A percentile compares a stretch with the other conserved stretches of the same genome.
Conservation (phyloP, 805 yeast genomes). For the Candida insectorum region DNA sequence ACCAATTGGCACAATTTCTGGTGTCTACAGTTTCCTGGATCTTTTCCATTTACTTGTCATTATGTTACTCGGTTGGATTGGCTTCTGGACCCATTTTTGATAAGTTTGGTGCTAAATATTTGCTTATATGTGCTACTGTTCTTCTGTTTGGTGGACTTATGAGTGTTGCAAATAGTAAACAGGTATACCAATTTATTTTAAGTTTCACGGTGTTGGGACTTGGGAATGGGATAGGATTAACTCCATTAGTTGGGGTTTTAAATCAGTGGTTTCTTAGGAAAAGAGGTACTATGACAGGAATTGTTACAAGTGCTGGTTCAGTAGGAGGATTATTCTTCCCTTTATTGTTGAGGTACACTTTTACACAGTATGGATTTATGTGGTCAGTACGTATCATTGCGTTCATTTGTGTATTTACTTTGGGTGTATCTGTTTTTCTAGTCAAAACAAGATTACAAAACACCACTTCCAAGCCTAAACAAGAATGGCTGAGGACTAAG, state of each 20-base stretch:
- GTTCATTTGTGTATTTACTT: slow-evolving; percentile 23
- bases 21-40: slow-evolving; percentile 59
- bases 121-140: slow-evolving; percentile 41
- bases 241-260: slow-evolving; percentile 58
- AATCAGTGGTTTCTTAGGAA: slow-evolving; percentile 62
- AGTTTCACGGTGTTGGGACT: slow-evolving; percentile 54
- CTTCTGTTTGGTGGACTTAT: slow-evolving; percentile 48
- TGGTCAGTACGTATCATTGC: slow-evolving; percentile 57
- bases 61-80: slow-evolving; percentile 47
- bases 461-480: no score
- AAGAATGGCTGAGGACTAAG: no score
- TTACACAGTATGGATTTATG: slow-evolving; percentile 46
- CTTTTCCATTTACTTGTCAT: slow-evolving; percentile 52
- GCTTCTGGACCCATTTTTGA: slow-evolving; percentile 63
- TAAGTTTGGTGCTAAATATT: slow-evolving; percentile 48
- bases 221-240: slow-evolving; percentile 55
- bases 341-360: slow-evolving; percentile 43
- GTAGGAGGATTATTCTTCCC: slow-evolving; percentile 65
- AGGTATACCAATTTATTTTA: slow-evolving; percentile 59
- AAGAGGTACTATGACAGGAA: slow-evolving; percentile 55
- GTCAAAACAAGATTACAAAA: not conserved
- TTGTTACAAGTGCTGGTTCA: slow-evolving; percentile 65
- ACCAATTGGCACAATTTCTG: slow-evolving; percentile 47
- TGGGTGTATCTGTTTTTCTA: slow-evolving; percentile 18
- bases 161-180: slow-evolving; percentile 51